Percentiles rank a stretch among this genome's conserved stretches.
phyloP scores from a whole-genome alignment of 1,284 basidiomycete species.

The Fistulina hepatica region DNA sequence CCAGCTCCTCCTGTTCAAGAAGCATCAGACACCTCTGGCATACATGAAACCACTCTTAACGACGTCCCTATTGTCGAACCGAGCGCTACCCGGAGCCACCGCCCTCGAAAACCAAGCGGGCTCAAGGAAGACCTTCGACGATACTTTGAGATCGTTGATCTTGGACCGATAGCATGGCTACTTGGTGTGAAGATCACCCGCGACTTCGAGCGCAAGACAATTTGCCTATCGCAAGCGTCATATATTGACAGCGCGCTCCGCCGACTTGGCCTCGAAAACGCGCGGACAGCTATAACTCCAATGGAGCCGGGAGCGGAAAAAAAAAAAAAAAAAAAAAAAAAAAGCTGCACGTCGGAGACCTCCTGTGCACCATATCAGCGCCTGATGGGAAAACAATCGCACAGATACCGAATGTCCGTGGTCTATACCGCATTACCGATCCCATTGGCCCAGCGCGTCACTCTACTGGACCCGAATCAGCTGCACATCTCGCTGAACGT shows the following conservation, averaged over 20 bases:
- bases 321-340: too few species aligned
- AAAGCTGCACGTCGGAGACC: constrained; percentile 8
- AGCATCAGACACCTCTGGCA: too few species aligned
- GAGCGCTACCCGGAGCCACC: too few species aligned
- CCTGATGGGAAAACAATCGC: constrained; percentile 4
- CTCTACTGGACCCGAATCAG: background rate
- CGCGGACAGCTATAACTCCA: constrained; percentile 8
- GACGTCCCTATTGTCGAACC: too few species aligned
- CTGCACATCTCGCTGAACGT: constrained; percentile 1
- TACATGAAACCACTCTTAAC: too few species aligned
- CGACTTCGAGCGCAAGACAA: constrained; percentile 13
- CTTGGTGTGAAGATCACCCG: constrained; percentile 18
- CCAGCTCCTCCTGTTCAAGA: too few species aligned
- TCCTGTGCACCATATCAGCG: constrained; percentile 4
- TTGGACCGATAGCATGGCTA: constrained; percentile 21
- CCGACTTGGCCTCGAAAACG: constrained; percentile 15
- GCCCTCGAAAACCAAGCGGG: too few species aligned
- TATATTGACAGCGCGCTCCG: constrained; percentile 18
- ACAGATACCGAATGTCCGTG: constrained; percentile 7
- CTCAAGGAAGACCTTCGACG: constrained; percentile 16
- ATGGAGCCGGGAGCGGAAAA: constrained; percentile 11
- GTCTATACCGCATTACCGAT: constrained; percentile 8
- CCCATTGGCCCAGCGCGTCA: background rate
- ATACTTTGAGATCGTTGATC: constrained; percentile 18
- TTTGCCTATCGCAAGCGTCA: constrained; percentile 17